These are phyloP conservation scores for Geotrichum citri-aurantii DNA, from an alignment of 1,139 yeast genomes.

Conservation along the genomic window DNA sequence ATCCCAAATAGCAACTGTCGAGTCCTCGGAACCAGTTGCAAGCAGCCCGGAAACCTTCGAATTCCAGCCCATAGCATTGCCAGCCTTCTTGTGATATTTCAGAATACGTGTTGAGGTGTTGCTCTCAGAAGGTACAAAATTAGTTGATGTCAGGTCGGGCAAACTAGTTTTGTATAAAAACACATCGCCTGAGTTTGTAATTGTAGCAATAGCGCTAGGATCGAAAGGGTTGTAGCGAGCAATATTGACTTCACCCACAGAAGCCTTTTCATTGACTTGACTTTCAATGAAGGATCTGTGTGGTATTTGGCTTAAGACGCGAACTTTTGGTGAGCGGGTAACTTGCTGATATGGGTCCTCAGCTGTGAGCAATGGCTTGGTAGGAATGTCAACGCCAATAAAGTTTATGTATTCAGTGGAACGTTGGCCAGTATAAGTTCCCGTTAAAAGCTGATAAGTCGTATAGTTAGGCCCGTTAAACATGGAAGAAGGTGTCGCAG, in stretches of 20 bases:
- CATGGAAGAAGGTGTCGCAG: conserved; percentile 15
- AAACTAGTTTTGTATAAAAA: conserved; percentile 42
- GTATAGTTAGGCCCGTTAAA: conserved; percentile 22
- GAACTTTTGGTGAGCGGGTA: conserved; percentile 13
- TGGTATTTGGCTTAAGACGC: conserved; percentile 17
- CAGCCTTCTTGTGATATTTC: conserved; percentile 59
- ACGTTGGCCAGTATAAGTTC: conserved; percentile 58
- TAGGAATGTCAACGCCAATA: conserved; percentile 70
- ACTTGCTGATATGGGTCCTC: conserved; percentile 9
- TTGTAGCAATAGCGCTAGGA: conserved; percentile 62
- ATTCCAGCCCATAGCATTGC: conserved; percentile 69
- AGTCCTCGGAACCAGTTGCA: conserved; percentile 61
- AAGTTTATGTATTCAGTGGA: conserved; percentile 51
- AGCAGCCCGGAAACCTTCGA: conserved; percentile 39
- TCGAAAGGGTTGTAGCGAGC: conserved; percentile 80
- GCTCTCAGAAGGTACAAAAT: conserved; percentile 22
- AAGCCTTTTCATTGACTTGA: conserved; percentile 46
- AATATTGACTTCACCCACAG: conserved; percentile 50
- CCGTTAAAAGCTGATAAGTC: conserved; percentile 48
- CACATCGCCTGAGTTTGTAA: conserved; percentile 74
- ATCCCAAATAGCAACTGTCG: conserved; percentile 66
- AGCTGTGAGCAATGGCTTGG: conserved; percentile 26
- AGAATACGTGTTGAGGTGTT: conserved; percentile 32
- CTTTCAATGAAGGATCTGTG: conserved; percentile 24
- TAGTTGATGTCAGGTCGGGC: conserved; percentile 22